phyloP scores from a whole-genome alignment of 768 basidiomycete species.

The Suillus subluteus region DNA sequence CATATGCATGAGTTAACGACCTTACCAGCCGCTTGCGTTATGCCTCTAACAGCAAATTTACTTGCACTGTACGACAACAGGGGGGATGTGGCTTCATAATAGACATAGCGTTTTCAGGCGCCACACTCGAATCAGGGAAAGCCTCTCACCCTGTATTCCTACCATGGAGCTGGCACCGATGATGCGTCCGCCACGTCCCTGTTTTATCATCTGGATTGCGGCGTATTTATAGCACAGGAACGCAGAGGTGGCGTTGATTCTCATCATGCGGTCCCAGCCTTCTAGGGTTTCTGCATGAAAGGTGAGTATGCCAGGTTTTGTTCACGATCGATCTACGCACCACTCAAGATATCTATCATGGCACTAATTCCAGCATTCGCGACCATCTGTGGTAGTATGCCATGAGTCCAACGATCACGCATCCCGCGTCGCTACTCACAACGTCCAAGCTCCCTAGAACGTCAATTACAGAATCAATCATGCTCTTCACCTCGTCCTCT shows the following conservation, averaged over 20 bases:
- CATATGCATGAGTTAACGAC: neutral
- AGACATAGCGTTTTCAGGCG: neutral
- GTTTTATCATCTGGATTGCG: slow-evolving; percentile 41
- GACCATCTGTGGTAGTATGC: slow-evolving; percentile 23
- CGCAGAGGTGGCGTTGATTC: slow-evolving; percentile 36
- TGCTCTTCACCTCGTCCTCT: slow-evolving; percentile 45
- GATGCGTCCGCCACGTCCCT: slow-evolving; percentile 42
- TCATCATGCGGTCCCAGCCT: slow-evolving; percentile 30
- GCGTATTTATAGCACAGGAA: slow-evolving; percentile 47
- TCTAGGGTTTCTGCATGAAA: slow-evolving; percentile 16
- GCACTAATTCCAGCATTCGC: slow-evolving; percentile 29
- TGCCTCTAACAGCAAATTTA: slow-evolving; percentile 41
- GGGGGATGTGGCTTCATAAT: neutral
- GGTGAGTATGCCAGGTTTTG: neutral
- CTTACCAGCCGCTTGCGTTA: slow-evolving; percentile 42
- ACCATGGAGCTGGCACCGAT: slow-evolving; percentile 39
- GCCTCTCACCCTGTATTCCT: slow-evolving; percentile 31
- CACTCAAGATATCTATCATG: slow-evolving; percentile 10
- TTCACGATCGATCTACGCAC: neutral
- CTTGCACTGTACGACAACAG: slow-evolving; percentile 18
- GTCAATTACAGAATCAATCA: slow-evolving; percentile 37
- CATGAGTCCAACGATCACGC: neutral
- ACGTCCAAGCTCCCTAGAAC: slow-evolving; percentile 50
- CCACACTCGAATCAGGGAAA: neutral
- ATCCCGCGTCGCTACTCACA: slow-evolving; percentile 31